phyloP scores from a whole-genome alignment of 176 grass and related monocot genomes.

The maize (Zea mays) region Zm-B73-REFERENCE-NAM-5.0 NC_050100.1:113762001-113762500 shows the following conservation, averaged over 20 bases:
- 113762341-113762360: background rate
- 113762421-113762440: conserved; percentile 42
- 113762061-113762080: conserved; percentile 46
- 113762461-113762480: conserved; percentile 33
- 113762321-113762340: background rate
- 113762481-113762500: conserved; percentile 48
- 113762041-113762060: conserved; percentile 52
- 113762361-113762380: background rate
- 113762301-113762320: conserved; percentile 71
- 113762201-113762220: conserved; percentile 52
- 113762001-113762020: conserved; percentile 54
- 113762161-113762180: background rate
- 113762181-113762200: conserved; percentile 58
- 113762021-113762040: conserved; percentile 52
- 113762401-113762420: conserved; percentile 35
- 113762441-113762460: conserved; percentile 53
- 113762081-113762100: conserved; percentile 27
- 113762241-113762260: conserved; percentile 64
- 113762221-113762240: conserved; percentile 54
- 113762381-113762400: background rate
- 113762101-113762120: background rate
- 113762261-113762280: conserved; percentile 72
- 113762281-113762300: conserved; percentile 53
- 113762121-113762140: background rate
- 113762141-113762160: background rate